Base-by-base conservation (phyloP, 768 basidiomycete genomes). In the Thelephora ganbajun region DNA sequence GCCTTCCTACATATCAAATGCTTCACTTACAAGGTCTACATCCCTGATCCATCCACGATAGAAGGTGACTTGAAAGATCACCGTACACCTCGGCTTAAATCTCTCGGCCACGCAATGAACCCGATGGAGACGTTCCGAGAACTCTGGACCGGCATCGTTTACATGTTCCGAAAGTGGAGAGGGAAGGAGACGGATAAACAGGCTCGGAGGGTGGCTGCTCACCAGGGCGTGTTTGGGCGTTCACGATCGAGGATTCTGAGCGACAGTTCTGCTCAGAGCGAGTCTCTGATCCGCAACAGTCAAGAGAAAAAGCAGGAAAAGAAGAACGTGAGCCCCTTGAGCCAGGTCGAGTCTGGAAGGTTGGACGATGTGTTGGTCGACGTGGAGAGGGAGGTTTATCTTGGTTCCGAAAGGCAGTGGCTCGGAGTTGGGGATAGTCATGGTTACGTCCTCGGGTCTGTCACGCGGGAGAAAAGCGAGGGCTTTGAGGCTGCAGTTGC, bases 1-100 rank as follows among this genome's bases (percentile, higher is more conserved):
- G 78, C 78, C 4, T 72, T 83, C 45, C 58, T 86, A 5, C 85
- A 89, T 60, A 67, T 89, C 59, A 67, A 69, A 42, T 82, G 83
- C 4, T 89, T 85, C 63, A 72, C 74, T 12, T 86, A 85, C 62
- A 74, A 72, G 53, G 71, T 73, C 1, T 86, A 86, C 60, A 48
- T 44, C 1, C 60, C 62, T 22, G 57, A 53, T 3, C 48, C 62
- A 0, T 57, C 58, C 42, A 63, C 66, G 4, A 16, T 22, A 6
- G 39, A 22, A 41, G 39, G 39, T 22, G 39, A 41, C 22, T 16
- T 41, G 18, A 18, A 16, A 7, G 18, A 41, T 14, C 50, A 59
- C 33, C 63, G 62, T 19, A 83, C 79, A 5, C 65, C 74, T n/a
- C 73, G 75, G 22, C 61, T 74, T 55, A 70, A 67, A 16, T 72